Evolutionary conservation across 208 protist species (phyloP).

Genomic region (Trypanosomatidae sp.): DNA sequence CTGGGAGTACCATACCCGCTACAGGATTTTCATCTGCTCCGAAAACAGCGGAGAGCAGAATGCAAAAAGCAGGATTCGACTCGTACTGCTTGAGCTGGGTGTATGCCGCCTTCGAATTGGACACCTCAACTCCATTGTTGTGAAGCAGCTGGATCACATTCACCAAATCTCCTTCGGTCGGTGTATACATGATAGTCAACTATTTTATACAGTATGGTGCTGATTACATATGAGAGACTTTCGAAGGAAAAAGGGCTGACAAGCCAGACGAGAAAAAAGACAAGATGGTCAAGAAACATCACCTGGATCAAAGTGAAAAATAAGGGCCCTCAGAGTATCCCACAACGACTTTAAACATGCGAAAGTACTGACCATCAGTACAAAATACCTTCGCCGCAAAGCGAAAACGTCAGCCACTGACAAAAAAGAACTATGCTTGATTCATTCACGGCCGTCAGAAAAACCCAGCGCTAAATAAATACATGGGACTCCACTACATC

Average conservation of each 20-base stretch:
- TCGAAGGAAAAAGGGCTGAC: constrained; percentile 5
- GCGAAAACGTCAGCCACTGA: neutral
- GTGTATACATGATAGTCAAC: constrained; percentile 30
- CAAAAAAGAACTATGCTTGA: neutral
- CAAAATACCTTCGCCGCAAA: neutral
- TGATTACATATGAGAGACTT: neutral
- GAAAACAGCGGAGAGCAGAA: constrained; percentile 74
- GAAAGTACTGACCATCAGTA: neutral
- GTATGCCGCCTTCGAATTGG: constrained; percentile 84
- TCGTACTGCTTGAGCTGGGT: constrained; percentile 78
- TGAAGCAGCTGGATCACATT: constrained; percentile 76
- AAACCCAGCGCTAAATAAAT: no score
- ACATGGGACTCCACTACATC: no score
- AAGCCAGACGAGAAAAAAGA: neutral
- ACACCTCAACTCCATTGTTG: constrained; percentile 81
- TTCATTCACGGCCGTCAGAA: no score
- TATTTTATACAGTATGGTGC: neutral
- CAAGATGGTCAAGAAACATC: neutral
- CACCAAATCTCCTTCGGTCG: constrained; percentile 57
- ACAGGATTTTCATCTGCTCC: constrained; percentile 54
- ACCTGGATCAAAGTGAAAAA: neutral
- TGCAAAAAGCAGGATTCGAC: constrained; percentile 77
- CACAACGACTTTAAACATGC: neutral
- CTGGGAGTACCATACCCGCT: constrained; percentile 36
- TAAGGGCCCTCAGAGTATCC: neutral